Conservation (phyloP, 2,329 filamentous ascomycete species). For the Colletotrichum kahawae region DNA sequence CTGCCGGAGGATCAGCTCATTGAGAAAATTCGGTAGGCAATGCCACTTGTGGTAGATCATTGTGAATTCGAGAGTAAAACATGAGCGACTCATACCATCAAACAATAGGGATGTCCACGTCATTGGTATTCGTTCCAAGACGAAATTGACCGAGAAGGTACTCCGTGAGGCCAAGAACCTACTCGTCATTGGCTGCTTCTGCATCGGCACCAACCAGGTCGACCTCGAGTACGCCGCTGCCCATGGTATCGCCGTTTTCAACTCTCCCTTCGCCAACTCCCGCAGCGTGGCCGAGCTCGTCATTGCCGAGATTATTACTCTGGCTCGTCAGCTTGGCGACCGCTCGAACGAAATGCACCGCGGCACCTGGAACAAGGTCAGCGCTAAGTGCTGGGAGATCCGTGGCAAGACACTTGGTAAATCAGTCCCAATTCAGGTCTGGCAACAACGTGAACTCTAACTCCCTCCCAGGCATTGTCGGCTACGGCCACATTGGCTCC, state of each 20-base stretch:
- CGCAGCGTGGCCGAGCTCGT: slow-evolving; percentile 96
- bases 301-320: slow-evolving; percentile 88
- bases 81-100: slow-evolving; percentile 17
- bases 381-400: slow-evolving; percentile 96
- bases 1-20: slow-evolving; percentile 93
- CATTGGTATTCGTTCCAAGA: slow-evolving; percentile 98
- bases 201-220: slow-evolving; percentile 97
- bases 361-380: slow-evolving; percentile 98
- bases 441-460: neutral
- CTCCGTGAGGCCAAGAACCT: slow-evolving; percentile 90
- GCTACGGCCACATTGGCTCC: slow-evolving; percentile 96
- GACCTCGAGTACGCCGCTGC: slow-evolving; percentile 82
- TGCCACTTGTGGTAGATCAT: neutral
- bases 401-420: slow-evolving; percentile 92
- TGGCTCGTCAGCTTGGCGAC: slow-evolving; percentile 92
- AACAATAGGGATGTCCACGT: slow-evolving; percentile 84
- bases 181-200: slow-evolving; percentile 97
- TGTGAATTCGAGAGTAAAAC: neutral
- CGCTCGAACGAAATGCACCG: slow-evolving; percentile 93
- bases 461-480: slow-evolving; percentile 74
- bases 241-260: slow-evolving; percentile 95
- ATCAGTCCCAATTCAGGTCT: slow-evolving; percentile 24
- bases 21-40: slow-evolving; percentile 87
- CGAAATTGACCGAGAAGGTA: slow-evolving; percentile 86
- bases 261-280: slow-evolving; percentile 98